Percentiles rank a stretch among this genome's conserved stretches.
Evolutionary conservation across 371 early-diverging fungal species (phyloP).

Genomic region (Circinella umbellata): DNA sequence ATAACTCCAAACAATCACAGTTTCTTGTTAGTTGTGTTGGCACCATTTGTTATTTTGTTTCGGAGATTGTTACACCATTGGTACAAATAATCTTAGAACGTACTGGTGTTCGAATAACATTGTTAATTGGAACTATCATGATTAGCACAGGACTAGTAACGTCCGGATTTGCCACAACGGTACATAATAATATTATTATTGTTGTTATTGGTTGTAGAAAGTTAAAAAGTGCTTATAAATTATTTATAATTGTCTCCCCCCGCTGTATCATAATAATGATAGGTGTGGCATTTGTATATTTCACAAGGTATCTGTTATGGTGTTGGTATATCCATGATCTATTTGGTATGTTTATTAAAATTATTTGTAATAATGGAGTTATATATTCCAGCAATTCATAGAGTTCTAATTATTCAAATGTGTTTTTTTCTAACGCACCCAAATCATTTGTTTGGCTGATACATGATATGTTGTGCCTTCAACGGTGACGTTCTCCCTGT

Average conservation of each 20-base stretch:
- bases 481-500: no score
- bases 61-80: slow-evolving; percentile 30
- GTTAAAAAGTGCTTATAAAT: no score
- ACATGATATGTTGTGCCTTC: no score
- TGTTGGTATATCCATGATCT: background rate
- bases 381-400: no score
- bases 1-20: background rate
- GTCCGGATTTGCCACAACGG: slow-evolving; percentile 32
- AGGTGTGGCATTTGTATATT: slow-evolving; percentile 62
- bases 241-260: no score
- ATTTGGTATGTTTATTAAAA: slow-evolving; percentile 1
- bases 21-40: slow-evolving; percentile 25
- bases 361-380: background rate
- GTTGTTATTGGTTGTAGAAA: no score
- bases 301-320: slow-evolving; percentile 55
- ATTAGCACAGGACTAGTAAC: slow-evolving; percentile 28
- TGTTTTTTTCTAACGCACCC: no score
- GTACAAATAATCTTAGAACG: slow-evolving; percentile 27
- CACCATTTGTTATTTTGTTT: slow-evolving; percentile 33
- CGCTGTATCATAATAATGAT: background rate
- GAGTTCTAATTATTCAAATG: no score
- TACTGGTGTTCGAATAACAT: slow-evolving; percentile 20
- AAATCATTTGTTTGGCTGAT: no score
- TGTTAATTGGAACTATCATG: slow-evolving; percentile 26
- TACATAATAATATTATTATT: background rate